Evolutionary conservation across 2,329 filamentous ascomycete genomes (phyloP).

Genomic region (Apiospora pterosperma): DNA sequence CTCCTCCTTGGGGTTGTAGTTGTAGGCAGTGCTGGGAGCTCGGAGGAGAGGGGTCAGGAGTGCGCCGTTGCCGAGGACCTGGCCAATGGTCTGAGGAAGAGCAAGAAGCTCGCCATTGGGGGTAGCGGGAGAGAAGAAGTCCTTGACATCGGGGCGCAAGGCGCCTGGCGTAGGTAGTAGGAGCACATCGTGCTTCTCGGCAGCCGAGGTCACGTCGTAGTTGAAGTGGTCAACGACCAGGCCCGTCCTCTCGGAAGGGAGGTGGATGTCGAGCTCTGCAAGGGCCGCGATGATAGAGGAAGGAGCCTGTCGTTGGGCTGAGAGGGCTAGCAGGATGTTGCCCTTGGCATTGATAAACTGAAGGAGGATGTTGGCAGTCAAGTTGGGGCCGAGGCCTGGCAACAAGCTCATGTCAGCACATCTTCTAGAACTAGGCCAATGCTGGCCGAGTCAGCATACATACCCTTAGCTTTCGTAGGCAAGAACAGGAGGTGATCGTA

Average conservation of each 20-base stretch:
- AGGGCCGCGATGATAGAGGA: slow-evolving; percentile 75
- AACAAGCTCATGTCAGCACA: background rate
- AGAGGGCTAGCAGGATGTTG: slow-evolving; percentile 85
- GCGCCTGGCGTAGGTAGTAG: slow-evolving; percentile 67
- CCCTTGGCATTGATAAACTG: slow-evolving; percentile 89
- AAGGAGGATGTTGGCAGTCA: slow-evolving; percentile 82
- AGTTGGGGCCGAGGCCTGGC: slow-evolving; percentile 78
- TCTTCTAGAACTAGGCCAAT: background rate
- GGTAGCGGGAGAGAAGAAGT: slow-evolving; percentile 69
- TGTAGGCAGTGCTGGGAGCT: slow-evolving; percentile 83
- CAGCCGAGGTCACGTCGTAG: slow-evolving; percentile 73
- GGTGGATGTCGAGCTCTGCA: slow-evolving; percentile 80
- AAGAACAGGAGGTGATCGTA: slow-evolving; percentile 92
- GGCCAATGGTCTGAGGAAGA: slow-evolving; percentile 78
- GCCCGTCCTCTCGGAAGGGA: slow-evolving; percentile 82
- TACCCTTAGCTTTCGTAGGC: slow-evolving; percentile 87
- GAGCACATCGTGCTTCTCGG: slow-evolving; percentile 85
- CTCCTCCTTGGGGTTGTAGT: slow-evolving; percentile 91
- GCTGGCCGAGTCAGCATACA: slow-evolving; percentile 10
- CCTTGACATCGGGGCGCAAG: slow-evolving; percentile 66
- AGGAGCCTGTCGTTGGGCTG: slow-evolving; percentile 66
- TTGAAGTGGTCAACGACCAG: slow-evolving; percentile 94
- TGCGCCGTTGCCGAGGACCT: slow-evolving; percentile 73
- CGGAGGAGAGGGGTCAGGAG: slow-evolving; percentile 79
- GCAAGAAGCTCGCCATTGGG: slow-evolving; percentile 59